These are phyloP conservation scores for Didymella lethalis DNA, from an alignment of 2,329 filamentous ascomycete genomes.

Conservation along the genomic window DNA sequence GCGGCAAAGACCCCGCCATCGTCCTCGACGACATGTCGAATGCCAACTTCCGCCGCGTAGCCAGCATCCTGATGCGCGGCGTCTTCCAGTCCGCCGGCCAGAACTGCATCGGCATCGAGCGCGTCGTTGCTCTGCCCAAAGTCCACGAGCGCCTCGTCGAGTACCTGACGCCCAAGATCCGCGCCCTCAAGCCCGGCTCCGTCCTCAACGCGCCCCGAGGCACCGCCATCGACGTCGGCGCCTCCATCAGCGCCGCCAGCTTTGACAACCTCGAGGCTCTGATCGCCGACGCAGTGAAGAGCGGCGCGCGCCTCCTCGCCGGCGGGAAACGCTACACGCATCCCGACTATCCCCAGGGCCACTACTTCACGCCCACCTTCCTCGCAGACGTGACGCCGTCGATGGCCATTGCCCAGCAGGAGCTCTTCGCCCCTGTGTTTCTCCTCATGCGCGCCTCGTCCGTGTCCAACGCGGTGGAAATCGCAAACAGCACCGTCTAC, in stretches of 20 bases:
- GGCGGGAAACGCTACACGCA: conserved; percentile 79
- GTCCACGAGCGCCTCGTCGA: conserved; percentile 77
- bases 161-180: conserved; percentile 76
- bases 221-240: conserved; percentile 78
- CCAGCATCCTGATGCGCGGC: conserved; percentile 85
- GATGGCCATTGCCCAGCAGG: conserved; percentile 88
- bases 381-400: conserved; percentile 84
- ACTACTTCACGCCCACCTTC: conserved; percentile 93
- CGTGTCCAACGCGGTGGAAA: conserved; percentile 71
- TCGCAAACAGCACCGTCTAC: conserved; percentile 86
- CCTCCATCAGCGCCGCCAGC: conserved; percentile 80
- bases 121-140: conserved; percentile 80
- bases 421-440: conserved; percentile 93
- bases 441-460: conserved; percentile 77
- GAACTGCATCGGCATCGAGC: conserved; percentile 97
- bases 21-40: conserved; percentile 80
- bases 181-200: conserved; percentile 77
- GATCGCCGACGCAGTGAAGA: conserved; percentile 76
- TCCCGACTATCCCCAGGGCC: conserved; percentile 76
- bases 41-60: conserved; percentile 71
- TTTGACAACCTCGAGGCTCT: conserved; percentile 80
- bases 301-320: conserved; percentile 81
- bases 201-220: conserved; percentile 58
- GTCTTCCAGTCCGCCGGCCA: conserved; percentile 95
- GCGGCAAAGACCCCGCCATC: conserved; percentile 93